A percentile compares a stretch with the other conserved stretches of the same genome.
Conservation (phyloP, 257 asterid genomes). For the Ehretia macrophylla region DNA sequence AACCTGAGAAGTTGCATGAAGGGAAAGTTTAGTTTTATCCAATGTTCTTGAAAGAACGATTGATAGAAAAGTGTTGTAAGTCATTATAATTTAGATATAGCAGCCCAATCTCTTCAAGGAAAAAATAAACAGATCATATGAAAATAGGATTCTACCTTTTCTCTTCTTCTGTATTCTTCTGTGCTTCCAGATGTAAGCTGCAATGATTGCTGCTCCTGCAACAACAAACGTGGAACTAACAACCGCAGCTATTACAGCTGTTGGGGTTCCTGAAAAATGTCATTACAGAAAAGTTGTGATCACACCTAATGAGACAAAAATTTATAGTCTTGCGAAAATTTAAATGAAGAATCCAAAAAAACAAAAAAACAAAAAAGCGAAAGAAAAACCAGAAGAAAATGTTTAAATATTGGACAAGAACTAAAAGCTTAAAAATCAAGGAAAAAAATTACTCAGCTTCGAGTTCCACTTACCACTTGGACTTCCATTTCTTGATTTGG, state of each 20-base stretch:
- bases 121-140: too few relatives aligned
- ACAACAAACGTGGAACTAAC: neutral
- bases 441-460: too few relatives aligned
- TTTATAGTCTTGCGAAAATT: too few relatives aligned
- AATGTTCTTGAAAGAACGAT: neutral
- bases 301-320: neutral
- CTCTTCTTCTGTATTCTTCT: conserved; percentile 9
- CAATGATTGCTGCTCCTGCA: conserved; percentile 5
- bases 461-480: conserved; percentile 5
- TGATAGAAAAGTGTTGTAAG: neutral
- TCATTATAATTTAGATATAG: too few relatives aligned
- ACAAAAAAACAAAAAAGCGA: too few relatives aligned
- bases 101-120: too few relatives aligned
- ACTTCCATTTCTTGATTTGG: neutral
- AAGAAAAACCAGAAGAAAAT: too few relatives aligned
- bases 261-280: neutral
- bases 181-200: conserved; percentile 3
- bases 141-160: conserved; percentile 9
- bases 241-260: neutral
- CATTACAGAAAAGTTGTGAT: neutral
- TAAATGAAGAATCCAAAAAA: too few relatives aligned
- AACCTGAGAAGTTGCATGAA: neutral
- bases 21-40: neutral
- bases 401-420: too few relatives aligned
- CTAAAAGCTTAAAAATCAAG: too few relatives aligned